These are phyloP conservation scores for Daldinia sp. DNA, from an alignment of 2,329 filamentous ascomycete species.

Conservation along the genomic window DNA sequence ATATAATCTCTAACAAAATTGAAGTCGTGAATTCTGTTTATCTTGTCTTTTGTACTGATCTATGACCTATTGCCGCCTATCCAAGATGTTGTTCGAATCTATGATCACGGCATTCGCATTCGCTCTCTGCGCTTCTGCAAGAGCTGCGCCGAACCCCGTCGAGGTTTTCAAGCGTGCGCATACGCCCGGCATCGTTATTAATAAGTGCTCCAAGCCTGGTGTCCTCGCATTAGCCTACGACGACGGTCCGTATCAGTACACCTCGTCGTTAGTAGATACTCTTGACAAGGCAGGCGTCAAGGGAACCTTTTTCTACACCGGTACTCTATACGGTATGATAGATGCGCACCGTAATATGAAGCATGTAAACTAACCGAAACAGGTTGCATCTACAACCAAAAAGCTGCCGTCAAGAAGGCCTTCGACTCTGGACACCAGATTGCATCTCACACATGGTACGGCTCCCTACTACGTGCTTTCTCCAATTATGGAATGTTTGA, in stretches of 20 bases:
- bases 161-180: slow-evolving; percentile 53
- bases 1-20: not conserved
- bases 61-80: not conserved
- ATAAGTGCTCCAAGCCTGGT: slow-evolving; percentile 54
- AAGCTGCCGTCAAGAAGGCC: slow-evolving; percentile 61
- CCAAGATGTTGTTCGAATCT: slow-evolving; percentile 42
- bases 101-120: slow-evolving; percentile 37
- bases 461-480: not conserved
- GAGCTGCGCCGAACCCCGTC: slow-evolving; percentile 50
- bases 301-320: slow-evolving; percentile 63
- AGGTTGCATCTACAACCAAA: slow-evolving; percentile 58
- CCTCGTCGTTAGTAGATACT: slow-evolving; percentile 58
- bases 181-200: slow-evolving; percentile 54
- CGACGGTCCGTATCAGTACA: slow-evolving; percentile 61
- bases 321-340: slow-evolving; percentile 54
- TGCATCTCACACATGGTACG: slow-evolving; percentile 61
- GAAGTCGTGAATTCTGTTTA: not conserved
- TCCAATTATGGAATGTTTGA: not conserved
- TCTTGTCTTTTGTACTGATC: not conserved
- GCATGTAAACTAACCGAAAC: slow-evolving; percentile 25
- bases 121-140: slow-evolving; percentile 42
- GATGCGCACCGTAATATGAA: not conserved
- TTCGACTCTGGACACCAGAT: slow-evolving; percentile 61
- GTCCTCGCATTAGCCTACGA: slow-evolving; percentile 62
- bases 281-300: slow-evolving; percentile 58